Percentiles rank a stretch among this genome's conserved stretches.
Conservation (phyloP, 768 basidiomycete species). For the Xanthoconium stramineum region DNA sequence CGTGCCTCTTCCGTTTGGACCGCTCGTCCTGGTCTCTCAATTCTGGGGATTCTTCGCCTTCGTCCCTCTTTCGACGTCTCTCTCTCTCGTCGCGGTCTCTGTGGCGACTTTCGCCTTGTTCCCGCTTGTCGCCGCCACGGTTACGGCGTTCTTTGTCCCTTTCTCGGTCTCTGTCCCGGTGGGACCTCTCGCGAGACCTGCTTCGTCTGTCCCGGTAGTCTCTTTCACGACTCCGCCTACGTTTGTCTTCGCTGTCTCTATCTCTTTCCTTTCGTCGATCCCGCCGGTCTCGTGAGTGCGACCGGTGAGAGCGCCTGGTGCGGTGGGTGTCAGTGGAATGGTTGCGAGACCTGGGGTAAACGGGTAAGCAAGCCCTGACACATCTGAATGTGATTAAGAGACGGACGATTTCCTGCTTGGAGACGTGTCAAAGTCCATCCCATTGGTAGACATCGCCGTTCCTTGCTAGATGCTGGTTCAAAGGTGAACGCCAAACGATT, state of each 20-base stretch:
- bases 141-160: constrained; percentile 41
- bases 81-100: constrained; percentile 48
- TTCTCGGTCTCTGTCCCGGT: constrained; percentile 37
- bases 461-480: constrained; percentile 7
- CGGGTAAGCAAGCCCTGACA: constrained; percentile 4
- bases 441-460: constrained; percentile 44
- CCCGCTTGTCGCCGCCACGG: constrained; percentile 45
- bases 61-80: constrained; percentile 69
- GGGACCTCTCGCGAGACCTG: constrained; percentile 50
- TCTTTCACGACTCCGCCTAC: constrained; percentile 60
- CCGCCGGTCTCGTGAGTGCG: constrained; percentile 57
- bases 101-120: constrained; percentile 53
- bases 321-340: constrained; percentile 75
- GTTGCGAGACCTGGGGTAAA: constrained; percentile 54
- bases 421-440: constrained; percentile 63
- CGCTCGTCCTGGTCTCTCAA: constrained; percentile 50
- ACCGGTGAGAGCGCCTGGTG: constrained; percentile 70
- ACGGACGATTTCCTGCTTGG: constrained; percentile 61
- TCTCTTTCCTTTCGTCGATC: constrained; percentile 48
- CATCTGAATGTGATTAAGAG: constrained; percentile 12
- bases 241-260: constrained; percentile 53
- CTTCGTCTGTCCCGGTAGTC: constrained; percentile 43
- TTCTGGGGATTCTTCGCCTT: constrained; percentile 49
- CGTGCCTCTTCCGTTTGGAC: constrained; percentile 61
- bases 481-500: constrained; percentile 6